These are phyloP conservation scores for Meripilus lineatus DNA, from an alignment of 1,284 basidiomycete genomes.

Conservation along the genomic window DNA sequence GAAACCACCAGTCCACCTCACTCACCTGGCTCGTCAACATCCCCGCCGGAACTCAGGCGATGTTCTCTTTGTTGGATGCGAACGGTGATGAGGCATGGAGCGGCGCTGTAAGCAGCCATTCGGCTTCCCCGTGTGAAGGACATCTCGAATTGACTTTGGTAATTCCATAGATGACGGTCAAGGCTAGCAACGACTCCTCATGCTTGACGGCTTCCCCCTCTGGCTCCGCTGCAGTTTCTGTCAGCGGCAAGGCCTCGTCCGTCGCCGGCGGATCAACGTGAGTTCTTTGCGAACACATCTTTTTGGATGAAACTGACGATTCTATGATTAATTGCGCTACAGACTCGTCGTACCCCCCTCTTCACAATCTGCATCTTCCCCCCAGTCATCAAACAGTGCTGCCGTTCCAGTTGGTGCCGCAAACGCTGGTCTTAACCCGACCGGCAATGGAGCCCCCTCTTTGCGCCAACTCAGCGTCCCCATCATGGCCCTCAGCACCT, in stretches of 20 bases:
- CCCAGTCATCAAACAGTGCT: constrained; percentile 14
- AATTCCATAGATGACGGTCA: constrained; percentile 47
- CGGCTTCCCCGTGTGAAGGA: background rate
- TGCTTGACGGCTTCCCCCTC: constrained; percentile 34
- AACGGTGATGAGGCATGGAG: constrained; percentile 61
- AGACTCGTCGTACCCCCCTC: constrained; percentile 18
- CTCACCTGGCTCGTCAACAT: constrained; percentile 45
- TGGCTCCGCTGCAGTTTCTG: constrained; percentile 10
- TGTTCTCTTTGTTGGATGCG: constrained; percentile 53
- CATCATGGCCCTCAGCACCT: constrained; percentile 23
- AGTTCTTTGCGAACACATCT: too few relatives aligned
- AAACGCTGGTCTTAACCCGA: constrained; percentile 42
- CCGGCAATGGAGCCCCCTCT: constrained; percentile 22
- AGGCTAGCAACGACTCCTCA: constrained; percentile 39
- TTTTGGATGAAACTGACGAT: background rate
- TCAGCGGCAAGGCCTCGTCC: too few relatives aligned
- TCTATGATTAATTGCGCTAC: background rate
- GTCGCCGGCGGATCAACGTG: background rate
- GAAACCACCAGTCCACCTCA: constrained; percentile 42
- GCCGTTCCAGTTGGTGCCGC: constrained; percentile 43
- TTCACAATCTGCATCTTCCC: too few relatives aligned
- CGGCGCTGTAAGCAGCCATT: constrained; percentile 42
- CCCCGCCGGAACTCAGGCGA: constrained; percentile 42
- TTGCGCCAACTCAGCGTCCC: constrained; percentile 21
- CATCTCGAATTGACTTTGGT: constrained; percentile 2